A percentile compares a stretch with the other conserved stretches of the same genome.
These are phyloP conservation scores for Penicillium crustosum DNA, from an alignment of 2,329 filamentous ascomycete species.

Conservation along the genomic window DNA sequence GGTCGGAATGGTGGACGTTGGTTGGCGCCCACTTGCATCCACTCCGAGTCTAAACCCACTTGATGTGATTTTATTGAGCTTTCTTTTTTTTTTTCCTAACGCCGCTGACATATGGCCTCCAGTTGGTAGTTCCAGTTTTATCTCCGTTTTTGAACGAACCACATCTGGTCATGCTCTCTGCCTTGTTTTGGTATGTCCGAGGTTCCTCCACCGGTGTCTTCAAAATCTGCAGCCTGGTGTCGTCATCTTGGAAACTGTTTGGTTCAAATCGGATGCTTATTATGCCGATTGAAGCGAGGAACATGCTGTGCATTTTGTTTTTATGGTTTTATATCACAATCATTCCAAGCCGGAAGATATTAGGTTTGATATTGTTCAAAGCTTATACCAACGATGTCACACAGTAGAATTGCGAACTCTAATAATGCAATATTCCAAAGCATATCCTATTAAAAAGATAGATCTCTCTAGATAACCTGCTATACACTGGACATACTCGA, in stretches of 20 bases:
- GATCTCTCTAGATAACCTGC: not conserved
- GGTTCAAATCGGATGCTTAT: not conserved
- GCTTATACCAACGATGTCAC: not conserved
- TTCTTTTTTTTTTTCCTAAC: not conserved
- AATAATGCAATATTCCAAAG: not conserved
- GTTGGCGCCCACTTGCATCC: not conserved
- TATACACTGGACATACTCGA: not conserved
- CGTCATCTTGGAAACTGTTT: not conserved
- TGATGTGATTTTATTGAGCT: not conserved
- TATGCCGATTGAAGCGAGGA: not conserved
- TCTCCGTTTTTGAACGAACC: not conserved
- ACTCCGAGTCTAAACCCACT: not conserved
- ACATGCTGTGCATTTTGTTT: not conserved
- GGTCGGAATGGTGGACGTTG: not conserved
- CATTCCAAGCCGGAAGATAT: not conserved
- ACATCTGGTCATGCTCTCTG: not conserved
- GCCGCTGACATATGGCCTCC: not conserved
- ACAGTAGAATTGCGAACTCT: not conserved
- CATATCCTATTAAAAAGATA: not conserved
- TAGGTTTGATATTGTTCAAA: not conserved
- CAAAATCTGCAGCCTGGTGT: not conserved
- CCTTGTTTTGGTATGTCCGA: not conserved
- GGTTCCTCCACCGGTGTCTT: not conserved
- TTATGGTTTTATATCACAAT: not conserved
- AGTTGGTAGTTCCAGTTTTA: not conserved